Conservation (phyloP, 768 basidiomycete species). For the Coprinellus aureogranulatus region DNA sequence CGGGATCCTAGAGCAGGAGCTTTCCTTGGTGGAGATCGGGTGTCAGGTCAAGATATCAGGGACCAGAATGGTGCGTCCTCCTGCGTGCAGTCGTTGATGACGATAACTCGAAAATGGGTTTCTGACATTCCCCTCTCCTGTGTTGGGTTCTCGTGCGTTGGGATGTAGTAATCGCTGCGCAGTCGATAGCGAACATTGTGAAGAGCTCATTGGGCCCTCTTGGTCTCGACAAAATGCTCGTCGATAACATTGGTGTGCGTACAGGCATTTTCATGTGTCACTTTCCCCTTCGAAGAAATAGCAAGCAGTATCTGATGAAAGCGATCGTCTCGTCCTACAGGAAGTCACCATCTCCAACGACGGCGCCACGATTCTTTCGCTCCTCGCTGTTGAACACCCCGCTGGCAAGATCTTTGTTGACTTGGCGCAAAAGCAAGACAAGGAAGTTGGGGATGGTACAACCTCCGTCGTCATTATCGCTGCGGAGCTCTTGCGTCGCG, state of each 20-base stretch:
- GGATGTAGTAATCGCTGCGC: conserved; percentile 81
- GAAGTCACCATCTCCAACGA: conserved; percentile 99
- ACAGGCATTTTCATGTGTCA: neutral
- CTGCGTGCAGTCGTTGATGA: neutral
- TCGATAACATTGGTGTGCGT: conserved; percentile 94
- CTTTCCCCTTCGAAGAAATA: neutral
- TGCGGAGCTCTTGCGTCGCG: conserved; percentile 92
- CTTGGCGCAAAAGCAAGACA: conserved; percentile 98
- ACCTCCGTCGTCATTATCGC: conserved; percentile 98
- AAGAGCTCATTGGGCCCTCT: conserved; percentile 95
- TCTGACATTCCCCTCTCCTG: neutral
- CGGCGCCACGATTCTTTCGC: conserved; percentile 95
- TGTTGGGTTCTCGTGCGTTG: neutral
- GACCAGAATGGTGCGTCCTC: conserved; percentile 86
- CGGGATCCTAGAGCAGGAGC: conserved; percentile 89
- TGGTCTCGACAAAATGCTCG: conserved; percentile 95
- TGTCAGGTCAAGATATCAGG: conserved; percentile 92
- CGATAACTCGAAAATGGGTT: conserved; percentile 7
- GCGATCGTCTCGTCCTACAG: conserved; percentile 35
- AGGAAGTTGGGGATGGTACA: conserved; percentile 98
- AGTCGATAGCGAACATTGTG: conserved; percentile 95
- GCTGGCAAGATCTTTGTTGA: conserved; percentile 97
- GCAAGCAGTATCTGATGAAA: conserved; percentile 10
- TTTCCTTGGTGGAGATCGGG: conserved; percentile 90
- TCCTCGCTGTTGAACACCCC: conserved; percentile 93